Evolutionary conservation across 2,329 filamentous ascomycete species (phyloP).

Genomic region (Monosporascus cannonballus): DNA sequence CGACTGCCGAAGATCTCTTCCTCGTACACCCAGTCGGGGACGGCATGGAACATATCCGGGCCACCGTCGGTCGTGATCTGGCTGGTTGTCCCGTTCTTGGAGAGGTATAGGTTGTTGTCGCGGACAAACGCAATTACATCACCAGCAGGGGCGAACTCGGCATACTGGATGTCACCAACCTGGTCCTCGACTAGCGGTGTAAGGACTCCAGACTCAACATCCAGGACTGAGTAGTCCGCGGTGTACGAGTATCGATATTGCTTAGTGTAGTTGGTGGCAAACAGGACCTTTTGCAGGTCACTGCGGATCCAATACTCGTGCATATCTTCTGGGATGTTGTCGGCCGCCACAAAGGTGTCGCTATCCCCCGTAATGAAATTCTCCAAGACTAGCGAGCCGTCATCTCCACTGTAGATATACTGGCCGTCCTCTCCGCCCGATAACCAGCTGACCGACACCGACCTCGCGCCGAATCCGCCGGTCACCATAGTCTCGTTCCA

Average conservation of each 20-base stretch:
- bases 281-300: slow-evolving; percentile 52
- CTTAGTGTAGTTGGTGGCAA: slow-evolving; percentile 61
- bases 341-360: slow-evolving; percentile 51
- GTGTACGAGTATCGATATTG: slow-evolving; percentile 65
- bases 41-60: slow-evolving; percentile 56
- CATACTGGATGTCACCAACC: slow-evolving; percentile 61
- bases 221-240: slow-evolving; percentile 59
- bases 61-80: slow-evolving; percentile 56
- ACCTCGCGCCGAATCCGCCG: slow-evolving; percentile 38
- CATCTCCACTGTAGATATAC: slow-evolving; percentile 46
- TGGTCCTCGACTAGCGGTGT: slow-evolving; percentile 53
- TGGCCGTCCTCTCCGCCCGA: slow-evolving; percentile 53
- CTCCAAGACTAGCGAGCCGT: slow-evolving; percentile 51
- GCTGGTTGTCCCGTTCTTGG: slow-evolving; percentile 44
- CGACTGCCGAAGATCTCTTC: slow-evolving; percentile 50
- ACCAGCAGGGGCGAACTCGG: slow-evolving; percentile 51
- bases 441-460: slow-evolving; percentile 50
- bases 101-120: slow-evolving; percentile 59
- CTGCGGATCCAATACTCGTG: slow-evolving; percentile 56
- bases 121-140: slow-evolving; percentile 61
- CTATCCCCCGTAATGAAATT: slow-evolving; percentile 54
- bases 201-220: slow-evolving; percentile 50
- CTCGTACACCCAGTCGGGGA: slow-evolving; percentile 61
- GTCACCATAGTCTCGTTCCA: slow-evolving; percentile 54
- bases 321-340: slow-evolving; percentile 48